Evolutionary conservation across 169 alveolate species (phyloP).

Genomic region (Plasmodium vinckei): DNA sequence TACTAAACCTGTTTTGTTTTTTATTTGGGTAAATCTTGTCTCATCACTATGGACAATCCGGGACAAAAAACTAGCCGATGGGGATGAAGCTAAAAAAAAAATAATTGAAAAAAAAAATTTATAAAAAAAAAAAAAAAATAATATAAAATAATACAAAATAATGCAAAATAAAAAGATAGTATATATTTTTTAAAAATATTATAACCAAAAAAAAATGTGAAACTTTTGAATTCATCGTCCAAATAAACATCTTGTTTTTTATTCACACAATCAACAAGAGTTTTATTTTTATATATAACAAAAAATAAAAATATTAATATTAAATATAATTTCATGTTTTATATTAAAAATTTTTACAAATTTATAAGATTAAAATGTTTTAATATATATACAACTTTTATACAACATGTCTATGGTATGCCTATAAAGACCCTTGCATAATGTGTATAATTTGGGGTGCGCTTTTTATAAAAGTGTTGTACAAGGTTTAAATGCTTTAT

Average conservation of each 20-base stretch:
- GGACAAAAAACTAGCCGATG: conserved; percentile 63
- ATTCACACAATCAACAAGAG: conserved; percentile 10
- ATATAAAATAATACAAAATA: no score
- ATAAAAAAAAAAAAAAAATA: no score
- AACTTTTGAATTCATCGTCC: conserved; percentile 72
- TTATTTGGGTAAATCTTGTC: conserved; percentile 32
- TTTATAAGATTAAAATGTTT: background rate
- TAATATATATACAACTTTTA: background rate
- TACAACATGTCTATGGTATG: no score
- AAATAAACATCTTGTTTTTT: conserved; percentile 53
- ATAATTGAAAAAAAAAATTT: background rate
- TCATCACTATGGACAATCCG: conserved; percentile 66
- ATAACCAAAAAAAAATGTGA: conserved; percentile 70
- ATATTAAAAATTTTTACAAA: conserved; percentile 6
- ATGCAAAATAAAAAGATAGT: background rate
- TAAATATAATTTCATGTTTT: conserved; percentile 15
- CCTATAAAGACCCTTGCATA: no score
- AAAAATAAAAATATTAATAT: conserved; percentile 7
- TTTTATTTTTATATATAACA: conserved; percentile 34
- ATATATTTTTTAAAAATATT: background rate
- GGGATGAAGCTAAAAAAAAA: conserved; percentile 68
- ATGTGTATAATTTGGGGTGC: no score
- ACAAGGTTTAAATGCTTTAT: no score
- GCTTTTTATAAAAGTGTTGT: no score
- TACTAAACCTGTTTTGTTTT: conserved; percentile 46